Evolutionary conservation across 805 yeast species (phyloP), one percentile per base, ranked within the genome.

Genomic region (Myxozyma vanderwaltii): DNA sequence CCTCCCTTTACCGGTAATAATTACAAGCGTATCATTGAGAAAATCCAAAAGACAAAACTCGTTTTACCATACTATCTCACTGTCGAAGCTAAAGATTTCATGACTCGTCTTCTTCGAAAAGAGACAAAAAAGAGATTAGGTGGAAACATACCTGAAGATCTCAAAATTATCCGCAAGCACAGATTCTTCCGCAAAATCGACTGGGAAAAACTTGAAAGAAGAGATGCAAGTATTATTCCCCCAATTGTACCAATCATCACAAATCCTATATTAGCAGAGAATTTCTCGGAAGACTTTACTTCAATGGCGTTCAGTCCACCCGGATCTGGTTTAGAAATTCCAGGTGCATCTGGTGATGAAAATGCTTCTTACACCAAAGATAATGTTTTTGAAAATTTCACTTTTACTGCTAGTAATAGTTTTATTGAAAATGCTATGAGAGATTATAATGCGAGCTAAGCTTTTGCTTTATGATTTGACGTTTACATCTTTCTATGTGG

Each of bases 1-100:
- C 96, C 97, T 0, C 96, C 96, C 0, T 89, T 88, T 72, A 87
- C 94, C 0, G 97, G 96, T 2, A 85, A 81, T 55, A 88, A 86
- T 67, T 86, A 87, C 68, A 86, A 86, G 70, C 81, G 80, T 46
- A 88, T 90, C 31, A 79, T 87, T 75, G 89, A 86, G 63, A 90
- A 89, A 71, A 86, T 90, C 31, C 77, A 82, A 44, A 80, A 86
- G 54, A 74, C 80, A 23, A 88, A 89, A 63, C 75, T 86, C 38
- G 82, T 79, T 56, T 76, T 85, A 43, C 96, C 96, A 0, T 86
- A 82, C 69, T 90, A 89, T 69, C 75, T 91, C 35, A 82, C 94
- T 2, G 81, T 80, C 26, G 95, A 89, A 54, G 91, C 94, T 59
- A 88, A 86, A 70, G 96, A 90, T 65, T 74, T 90, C 47, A 72